Evolutionary conservation across 306 rosid species (phyloP).

Genomic region (Acacia acuminata): DNA sequence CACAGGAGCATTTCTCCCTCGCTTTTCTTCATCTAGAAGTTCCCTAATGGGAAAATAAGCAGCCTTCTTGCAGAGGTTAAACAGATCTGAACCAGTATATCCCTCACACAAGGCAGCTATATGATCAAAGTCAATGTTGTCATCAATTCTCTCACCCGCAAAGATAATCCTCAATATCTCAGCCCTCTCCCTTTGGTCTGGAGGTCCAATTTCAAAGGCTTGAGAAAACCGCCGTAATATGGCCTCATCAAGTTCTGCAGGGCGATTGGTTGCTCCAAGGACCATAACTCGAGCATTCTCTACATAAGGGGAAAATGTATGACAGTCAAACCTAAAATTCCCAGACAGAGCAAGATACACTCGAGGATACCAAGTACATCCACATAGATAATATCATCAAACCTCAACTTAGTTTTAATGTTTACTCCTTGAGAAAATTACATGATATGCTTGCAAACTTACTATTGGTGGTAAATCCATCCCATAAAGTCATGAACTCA

Average conservation of each 20-base stretch:
- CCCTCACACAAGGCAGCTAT: conserved; percentile 79
- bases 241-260: conserved; percentile 98
- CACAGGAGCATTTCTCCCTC: conserved; percentile 65
- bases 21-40: conserved; percentile 69
- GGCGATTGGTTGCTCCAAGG: conserved; percentile 97
- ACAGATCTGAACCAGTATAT: conserved; percentile 91
- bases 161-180: conserved; percentile 80
- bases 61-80: conserved; percentile 96
- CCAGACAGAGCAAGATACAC: conserved; percentile 16
- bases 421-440: background rate
- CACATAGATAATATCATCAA: conserved; percentile 15
- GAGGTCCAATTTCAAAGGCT: conserved; percentile 91
- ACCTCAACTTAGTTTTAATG: conserved; percentile 16
- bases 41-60: conserved; percentile 93
- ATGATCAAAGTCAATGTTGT: conserved; percentile 51
- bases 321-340: conserved; percentile 1
- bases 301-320: background rate
- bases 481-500: conserved; percentile 99
- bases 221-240: conserved; percentile 98
- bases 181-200: conserved; percentile 75
- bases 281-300: conserved; percentile 97
- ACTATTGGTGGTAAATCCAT: conserved; percentile 97
- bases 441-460: conserved; percentile 38
- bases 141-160: conserved; percentile 73
- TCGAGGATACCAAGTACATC: conserved; percentile 9